A percentile compares a stretch with the other conserved stretches of the same genome.
These are phyloP conservation scores for Trypanosoma rangeli DNA, from an alignment of 208 protist genomes.

Conservation along the genomic window DNA sequence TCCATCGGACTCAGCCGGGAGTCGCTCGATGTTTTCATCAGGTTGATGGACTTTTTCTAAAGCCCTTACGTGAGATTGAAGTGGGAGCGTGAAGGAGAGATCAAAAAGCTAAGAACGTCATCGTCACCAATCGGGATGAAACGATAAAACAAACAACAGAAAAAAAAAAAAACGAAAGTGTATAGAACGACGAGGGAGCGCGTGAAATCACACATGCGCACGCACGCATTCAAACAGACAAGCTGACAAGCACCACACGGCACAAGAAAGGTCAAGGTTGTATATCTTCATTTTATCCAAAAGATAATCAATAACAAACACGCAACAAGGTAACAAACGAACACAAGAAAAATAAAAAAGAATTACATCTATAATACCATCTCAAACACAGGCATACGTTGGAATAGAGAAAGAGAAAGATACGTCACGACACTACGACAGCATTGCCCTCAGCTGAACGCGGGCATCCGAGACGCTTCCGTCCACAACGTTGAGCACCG, in stretches of 20 bases:
- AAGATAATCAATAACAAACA: background rate
- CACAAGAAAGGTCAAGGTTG: background rate
- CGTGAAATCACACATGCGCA: too few relatives aligned
- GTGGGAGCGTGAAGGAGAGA: too few relatives aligned
- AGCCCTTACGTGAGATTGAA: too few relatives aligned
- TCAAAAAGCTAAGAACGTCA: too few relatives aligned
- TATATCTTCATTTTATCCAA: background rate
- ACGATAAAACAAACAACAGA: too few relatives aligned
- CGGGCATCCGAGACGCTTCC: constrained; percentile 32
- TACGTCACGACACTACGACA: constrained; percentile 26
- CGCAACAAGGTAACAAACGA: background rate
- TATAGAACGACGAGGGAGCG: too few relatives aligned
- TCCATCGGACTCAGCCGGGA: background rate
- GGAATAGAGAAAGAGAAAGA: constrained; percentile 14
- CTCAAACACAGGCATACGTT: background rate
- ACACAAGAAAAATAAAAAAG: background rate
- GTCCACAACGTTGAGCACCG: constrained; percentile 22
- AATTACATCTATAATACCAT: background rate
- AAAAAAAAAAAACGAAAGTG: too few relatives aligned
- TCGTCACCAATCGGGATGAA: too few relatives aligned
- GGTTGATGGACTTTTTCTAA: constrained; percentile 3
- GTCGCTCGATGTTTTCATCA: background rate
- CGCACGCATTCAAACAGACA: too few relatives aligned
- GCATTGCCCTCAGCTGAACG: constrained; percentile 57
- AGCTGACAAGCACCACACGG: too few relatives aligned